Evolutionary conservation across 2,329 filamentous ascomycete species (phyloP).

Genomic region (Diaporthe citriasiana): DNA sequence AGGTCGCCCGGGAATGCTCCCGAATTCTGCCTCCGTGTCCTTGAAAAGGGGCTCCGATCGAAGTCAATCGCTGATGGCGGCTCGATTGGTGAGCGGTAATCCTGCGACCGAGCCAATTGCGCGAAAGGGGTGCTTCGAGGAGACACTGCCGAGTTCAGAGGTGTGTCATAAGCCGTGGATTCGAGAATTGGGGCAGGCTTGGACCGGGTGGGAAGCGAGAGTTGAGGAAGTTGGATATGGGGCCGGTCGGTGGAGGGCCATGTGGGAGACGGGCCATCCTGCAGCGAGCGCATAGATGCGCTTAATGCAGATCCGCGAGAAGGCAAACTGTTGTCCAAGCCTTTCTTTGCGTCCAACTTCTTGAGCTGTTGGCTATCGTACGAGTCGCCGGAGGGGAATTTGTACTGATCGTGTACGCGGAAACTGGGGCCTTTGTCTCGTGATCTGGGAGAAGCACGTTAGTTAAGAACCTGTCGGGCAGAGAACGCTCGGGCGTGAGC

Average conservation of each 20-base stretch:
- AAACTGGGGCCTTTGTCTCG: slow-evolving; percentile 61
- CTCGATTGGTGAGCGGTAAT: slow-evolving; percentile 61
- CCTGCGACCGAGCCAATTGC: slow-evolving; percentile 50
- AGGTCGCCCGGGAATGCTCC: slow-evolving; percentile 60
- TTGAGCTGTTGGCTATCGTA: slow-evolving; percentile 67
- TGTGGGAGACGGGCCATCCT: slow-evolving; percentile 53
- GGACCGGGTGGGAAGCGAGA: slow-evolving; percentile 63
- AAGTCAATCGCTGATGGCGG: slow-evolving; percentile 53
- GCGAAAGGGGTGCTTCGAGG: slow-evolving; percentile 60
- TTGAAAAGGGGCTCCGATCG: slow-evolving; percentile 62
- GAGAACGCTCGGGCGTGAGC: slow-evolving; percentile 48
- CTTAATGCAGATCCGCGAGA: slow-evolving; percentile 60
- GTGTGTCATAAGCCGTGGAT: slow-evolving; percentile 62
- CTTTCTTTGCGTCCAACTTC: slow-evolving; percentile 66
- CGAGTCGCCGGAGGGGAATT: slow-evolving; percentile 59
- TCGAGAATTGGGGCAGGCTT: slow-evolving; percentile 59
- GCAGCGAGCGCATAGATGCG: slow-evolving; percentile 48
- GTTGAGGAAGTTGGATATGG: slow-evolving; percentile 58
- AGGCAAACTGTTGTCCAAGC: slow-evolving; percentile 60
- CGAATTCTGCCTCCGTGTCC: slow-evolving; percentile 65
- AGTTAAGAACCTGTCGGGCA: slow-evolving; percentile 42
- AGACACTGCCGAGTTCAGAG: slow-evolving; percentile 63
- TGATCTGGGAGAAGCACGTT: slow-evolving; percentile 51
- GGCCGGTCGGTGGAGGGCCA: slow-evolving; percentile 52
- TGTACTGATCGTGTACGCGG: slow-evolving; percentile 63